Conservation (phyloP, 177 flowering plant genomes). For the Vitis hybrid region DNA sequence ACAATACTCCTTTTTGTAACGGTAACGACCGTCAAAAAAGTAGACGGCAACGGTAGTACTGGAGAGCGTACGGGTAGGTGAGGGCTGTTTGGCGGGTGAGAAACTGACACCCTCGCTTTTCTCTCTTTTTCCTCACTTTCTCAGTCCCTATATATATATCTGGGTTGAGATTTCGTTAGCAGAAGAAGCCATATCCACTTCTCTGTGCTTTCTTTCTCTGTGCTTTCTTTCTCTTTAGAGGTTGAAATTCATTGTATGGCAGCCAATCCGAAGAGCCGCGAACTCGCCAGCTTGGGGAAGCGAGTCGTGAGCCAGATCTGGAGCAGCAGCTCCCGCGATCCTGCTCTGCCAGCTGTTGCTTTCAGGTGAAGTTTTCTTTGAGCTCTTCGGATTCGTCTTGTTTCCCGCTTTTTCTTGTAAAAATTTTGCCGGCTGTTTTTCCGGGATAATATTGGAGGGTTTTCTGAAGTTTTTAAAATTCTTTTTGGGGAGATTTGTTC, state of each 20-base stretch:
- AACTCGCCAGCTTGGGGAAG: constrained; percentile 49
- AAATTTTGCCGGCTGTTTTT: neutral
- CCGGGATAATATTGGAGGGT: neutral
- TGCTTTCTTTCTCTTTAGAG: neutral
- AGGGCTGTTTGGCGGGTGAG: no score
- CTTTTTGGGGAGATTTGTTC: no score
- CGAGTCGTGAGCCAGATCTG: constrained; percentile 43
- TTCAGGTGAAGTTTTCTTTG: constrained; percentile 13
- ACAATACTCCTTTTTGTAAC: no score
- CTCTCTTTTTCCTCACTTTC: neutral
- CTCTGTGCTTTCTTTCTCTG: neutral
- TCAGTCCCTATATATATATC: neutral
- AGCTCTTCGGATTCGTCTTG: neutral
- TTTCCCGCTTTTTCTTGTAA: neutral
- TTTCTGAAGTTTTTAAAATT: neutral
- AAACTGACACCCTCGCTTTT: no score
- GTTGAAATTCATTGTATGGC: constrained; percentile 47
- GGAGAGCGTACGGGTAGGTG: no score
- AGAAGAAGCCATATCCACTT: neutral
- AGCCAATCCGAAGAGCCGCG: constrained; percentile 48
- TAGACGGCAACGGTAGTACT: no score
- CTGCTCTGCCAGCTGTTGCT: constrained; percentile 16
- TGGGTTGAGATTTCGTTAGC: neutral
- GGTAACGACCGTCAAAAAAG: no score
- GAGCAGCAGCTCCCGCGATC: constrained; percentile 17